Base-by-base conservation (phyloP, 2,329 filamentous ascomycete genomes). In the Cytospora paraplurivora region DNA sequence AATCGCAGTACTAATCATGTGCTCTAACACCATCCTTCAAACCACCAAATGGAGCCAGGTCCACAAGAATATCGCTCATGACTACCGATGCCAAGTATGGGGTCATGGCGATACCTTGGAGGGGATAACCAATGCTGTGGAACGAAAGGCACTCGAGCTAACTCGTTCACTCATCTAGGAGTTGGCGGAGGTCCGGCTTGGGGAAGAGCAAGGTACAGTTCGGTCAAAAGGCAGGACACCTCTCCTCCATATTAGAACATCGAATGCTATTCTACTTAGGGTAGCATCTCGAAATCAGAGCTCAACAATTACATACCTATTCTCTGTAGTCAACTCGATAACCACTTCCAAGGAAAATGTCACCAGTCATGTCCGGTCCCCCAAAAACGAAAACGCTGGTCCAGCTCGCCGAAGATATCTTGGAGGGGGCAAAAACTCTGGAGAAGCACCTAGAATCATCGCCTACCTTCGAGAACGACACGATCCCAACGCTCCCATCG, bases 391-490 rank as follows among this genome's bases (percentile, higher is more conserved):
- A 8, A 17, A 55, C 52, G 32, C 52, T 55, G 17, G 52, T 55
- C 52, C 32, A 55, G 34, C 52, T 55, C 4, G 52, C 52, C 11
- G 52, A 38, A 37, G 52, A 55, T 2, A 38, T 55, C 4, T 13
- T 55, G 19, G n/a, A 15, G 15, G 52, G 32, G 37, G 52, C 52
- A 17, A 55, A 55, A 55, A 17, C 15, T 4, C 19, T 55, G 17
- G 32, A 35, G 4, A n/a, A n/a, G 13, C 52, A 38, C 37, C 32
- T 54, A n/a, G 7, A 17, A 1, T 54, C 52, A 19, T 34, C 52
- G 15, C 52, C 52, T 19, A 54, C 52, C 33, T 54, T 54, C 17
- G 32, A 37, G 52, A 33, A 37, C 52, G 33, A 54, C 33, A 54
- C 52, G 7, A 34, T 54, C n/a, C 12, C 52, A n/a, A 12, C 17